These are phyloP conservation scores for Boletus rufocinnamomeus DNA, from an alignment of 768 basidiomycete genomes.

Conservation along the genomic window DNA sequence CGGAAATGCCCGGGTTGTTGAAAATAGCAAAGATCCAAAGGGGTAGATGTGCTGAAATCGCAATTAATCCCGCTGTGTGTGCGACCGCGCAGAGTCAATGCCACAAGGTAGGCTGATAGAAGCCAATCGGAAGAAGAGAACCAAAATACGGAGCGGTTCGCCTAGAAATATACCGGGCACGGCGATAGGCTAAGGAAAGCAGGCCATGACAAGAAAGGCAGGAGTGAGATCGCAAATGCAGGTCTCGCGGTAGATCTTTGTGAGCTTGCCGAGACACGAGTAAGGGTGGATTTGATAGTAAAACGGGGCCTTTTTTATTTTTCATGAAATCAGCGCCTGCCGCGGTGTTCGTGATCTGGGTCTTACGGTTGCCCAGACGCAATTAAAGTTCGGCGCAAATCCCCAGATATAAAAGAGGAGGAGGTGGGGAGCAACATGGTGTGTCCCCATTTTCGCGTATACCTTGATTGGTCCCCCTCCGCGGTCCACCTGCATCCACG, in stretches of 20 bases:
- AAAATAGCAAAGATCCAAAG: conserved; percentile 44
- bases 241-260: conserved; percentile 25
- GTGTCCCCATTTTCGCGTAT: conserved; percentile 21
- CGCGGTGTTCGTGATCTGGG: conserved; percentile 32
- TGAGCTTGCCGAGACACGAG: conserved; percentile 31
- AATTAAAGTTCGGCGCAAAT: conserved; percentile 36
- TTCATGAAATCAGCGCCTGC: conserved; percentile 30
- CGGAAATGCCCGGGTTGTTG: conserved; percentile 33
- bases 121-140: conserved; percentile 51
- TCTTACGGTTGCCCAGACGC: conserved; percentile 21
- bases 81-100: conserved; percentile 29
- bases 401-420: conserved; percentile 33
- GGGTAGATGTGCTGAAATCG: conserved; percentile 45
- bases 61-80: conserved; percentile 36
- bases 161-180: conserved; percentile 41
- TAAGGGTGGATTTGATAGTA: conserved; percentile 31
- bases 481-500: conserved; percentile 6
- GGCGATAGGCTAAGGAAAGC: conserved; percentile 43
- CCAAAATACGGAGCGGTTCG: conserved; percentile 48
- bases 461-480: conserved; percentile 5
- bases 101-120: conserved; percentile 41
- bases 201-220: conserved; percentile 36
- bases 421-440: conserved; percentile 6
- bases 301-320: conserved; percentile 33
- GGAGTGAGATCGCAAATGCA: conserved; percentile 21